Evolutionary conservation across 1,139 yeast genomes (phyloP).

Genomic region (Blastobotrys malaysiensis): DNA sequence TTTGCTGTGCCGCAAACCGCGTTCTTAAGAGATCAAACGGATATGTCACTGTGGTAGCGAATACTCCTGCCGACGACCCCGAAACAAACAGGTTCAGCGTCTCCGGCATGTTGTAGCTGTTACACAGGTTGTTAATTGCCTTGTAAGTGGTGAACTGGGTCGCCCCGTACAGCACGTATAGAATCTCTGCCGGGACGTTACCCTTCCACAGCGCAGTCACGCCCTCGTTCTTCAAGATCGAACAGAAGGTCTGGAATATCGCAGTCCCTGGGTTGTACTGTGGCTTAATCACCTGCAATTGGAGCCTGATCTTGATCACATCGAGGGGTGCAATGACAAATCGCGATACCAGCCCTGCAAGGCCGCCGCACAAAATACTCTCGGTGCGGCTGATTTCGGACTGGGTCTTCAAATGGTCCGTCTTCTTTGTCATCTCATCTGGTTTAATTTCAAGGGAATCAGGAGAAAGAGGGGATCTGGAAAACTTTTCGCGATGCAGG

Average conservation of each 20-base stretch:
- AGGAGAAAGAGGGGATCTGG: background rate
- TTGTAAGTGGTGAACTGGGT: constrained; percentile 75
- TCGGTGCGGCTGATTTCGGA: constrained; percentile 31
- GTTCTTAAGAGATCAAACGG: constrained; percentile 88
- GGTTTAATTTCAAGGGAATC: too few relatives aligned
- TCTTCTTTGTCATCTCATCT: background rate
- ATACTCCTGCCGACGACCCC: constrained; percentile 73
- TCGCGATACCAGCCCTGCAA: constrained; percentile 55
- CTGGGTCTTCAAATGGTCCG: constrained; percentile 28
- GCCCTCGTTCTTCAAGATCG: constrained; percentile 48
- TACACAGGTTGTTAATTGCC: constrained; percentile 43
- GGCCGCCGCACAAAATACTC: constrained; percentile 60
- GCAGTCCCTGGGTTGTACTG: constrained; percentile 30
- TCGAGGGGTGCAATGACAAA: constrained; percentile 86
- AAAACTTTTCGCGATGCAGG: background rate
- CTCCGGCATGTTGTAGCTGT: constrained; percentile 32
- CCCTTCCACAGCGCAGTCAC: constrained; percentile 84
- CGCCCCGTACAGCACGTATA: constrained; percentile 83
- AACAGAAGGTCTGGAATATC: constrained; percentile 29
- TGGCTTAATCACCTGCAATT: constrained; percentile 40
- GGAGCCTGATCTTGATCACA: constrained; percentile 79
- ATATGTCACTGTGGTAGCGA: constrained; percentile 69
- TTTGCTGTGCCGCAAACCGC: constrained; percentile 51
- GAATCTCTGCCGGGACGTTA: constrained; percentile 81
- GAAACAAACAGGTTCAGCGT: constrained; percentile 48